Evolutionary conservation across 2,329 filamentous ascomycete genomes (phyloP).

Genomic region (Dactylellina haptotyla): DNA sequence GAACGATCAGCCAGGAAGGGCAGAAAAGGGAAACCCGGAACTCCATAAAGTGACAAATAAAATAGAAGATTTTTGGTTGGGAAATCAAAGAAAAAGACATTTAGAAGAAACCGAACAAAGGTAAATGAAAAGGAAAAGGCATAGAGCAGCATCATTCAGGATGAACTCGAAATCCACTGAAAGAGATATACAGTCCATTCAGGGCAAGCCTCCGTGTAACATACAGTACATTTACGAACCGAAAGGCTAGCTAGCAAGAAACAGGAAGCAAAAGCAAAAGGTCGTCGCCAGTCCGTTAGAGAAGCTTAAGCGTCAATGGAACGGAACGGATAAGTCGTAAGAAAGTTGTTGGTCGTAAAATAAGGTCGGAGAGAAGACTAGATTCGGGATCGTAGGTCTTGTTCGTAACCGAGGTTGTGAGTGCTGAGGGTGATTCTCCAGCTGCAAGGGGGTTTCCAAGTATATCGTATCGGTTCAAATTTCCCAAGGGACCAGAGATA

Average conservation of each 20-base stretch:
- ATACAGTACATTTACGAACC: conserved; percentile 50
- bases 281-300: conserved; percentile 34
- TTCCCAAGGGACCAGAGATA: conserved; percentile 18
- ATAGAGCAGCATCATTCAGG: conserved; percentile 56
- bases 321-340: conserved; percentile 43
- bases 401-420: conserved; percentile 45
- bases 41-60: conserved; percentile 37
- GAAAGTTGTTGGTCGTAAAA: conserved; percentile 40
- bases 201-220: conserved; percentile 51
- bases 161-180: conserved; percentile 37
- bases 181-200: conserved; percentile 48
- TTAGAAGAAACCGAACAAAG: conserved; percentile 11
- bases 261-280: conserved; percentile 23
- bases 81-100: conserved; percentile 19
- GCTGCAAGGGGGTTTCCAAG: conserved; percentile 26
- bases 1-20: conserved; percentile 46
- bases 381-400: conserved; percentile 24
- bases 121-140: conserved; percentile 47
- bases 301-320: conserved; percentile 32
- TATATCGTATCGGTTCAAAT: conserved; percentile 39
- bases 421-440: conserved; percentile 9
- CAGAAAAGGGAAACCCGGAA: conserved; percentile 40
- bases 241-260: conserved; percentile 35
- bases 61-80: conserved; percentile 42
- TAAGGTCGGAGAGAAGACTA: conserved; percentile 14